Percentiles rank a stretch among this genome's conserved stretches.
These are phyloP conservation scores for Wickerhamomyces bisporus DNA, from an alignment of 805 yeast species.

Conservation along the genomic window DNA sequence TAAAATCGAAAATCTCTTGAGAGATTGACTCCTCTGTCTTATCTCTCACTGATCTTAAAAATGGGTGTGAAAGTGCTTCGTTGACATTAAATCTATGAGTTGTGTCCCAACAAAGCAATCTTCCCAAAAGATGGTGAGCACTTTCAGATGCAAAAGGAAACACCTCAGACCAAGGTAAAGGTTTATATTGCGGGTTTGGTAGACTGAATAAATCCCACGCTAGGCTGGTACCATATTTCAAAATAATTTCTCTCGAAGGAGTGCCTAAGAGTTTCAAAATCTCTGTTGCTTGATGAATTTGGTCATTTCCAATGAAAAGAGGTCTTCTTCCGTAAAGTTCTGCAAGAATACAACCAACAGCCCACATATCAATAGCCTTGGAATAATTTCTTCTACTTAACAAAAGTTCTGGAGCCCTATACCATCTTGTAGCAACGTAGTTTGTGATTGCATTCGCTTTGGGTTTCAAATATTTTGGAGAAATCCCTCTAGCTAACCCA, in stretches of 20 bases:
- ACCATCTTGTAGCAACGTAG: conserved; percentile 95
- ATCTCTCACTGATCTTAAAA: conserved; percentile 49
- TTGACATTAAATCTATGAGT: conserved; percentile 47
- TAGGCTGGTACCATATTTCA: conserved; percentile 38
- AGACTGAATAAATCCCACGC: conserved; percentile 43
- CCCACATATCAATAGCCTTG: conserved; percentile 85
- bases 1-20: conserved; percentile 50
- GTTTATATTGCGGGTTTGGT: conserved; percentile 37
- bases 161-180: conserved; percentile 43
- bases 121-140: conserved; percentile 49
- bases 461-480: conserved; percentile 29
- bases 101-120: conserved; percentile 63
- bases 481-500: conserved; percentile 83
- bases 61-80: conserved; percentile 53
- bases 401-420: conserved; percentile 88
- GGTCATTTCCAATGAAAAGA: conserved; percentile 70
- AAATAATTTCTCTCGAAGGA: conserved; percentile 48
- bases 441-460: conserved; percentile 53
- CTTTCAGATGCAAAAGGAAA: conserved; percentile 57
- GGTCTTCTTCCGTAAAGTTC: conserved; percentile 82
- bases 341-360: conserved; percentile 84
- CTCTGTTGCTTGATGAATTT: conserved; percentile 63
- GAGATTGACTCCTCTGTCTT: conserved; percentile 51
- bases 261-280: conserved; percentile 68
- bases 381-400: conserved; percentile 54